Evolutionary conservation across 345 rosid species (phyloP), one percentile per base, ranked within the genome.

Genomic region (Cardamine occulta): DNA sequence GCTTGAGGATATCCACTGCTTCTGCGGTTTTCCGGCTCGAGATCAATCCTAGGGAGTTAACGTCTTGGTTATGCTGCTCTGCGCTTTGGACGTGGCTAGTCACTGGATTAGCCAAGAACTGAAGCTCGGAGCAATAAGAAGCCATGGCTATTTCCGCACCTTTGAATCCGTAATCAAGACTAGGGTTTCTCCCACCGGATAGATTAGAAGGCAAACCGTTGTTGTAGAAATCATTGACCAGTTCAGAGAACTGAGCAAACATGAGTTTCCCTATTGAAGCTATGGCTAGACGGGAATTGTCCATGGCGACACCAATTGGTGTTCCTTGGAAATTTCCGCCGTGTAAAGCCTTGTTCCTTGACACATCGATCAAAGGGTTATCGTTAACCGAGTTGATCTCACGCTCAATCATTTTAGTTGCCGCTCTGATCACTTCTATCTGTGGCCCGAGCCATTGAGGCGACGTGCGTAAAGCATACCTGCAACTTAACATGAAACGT

Each of bases 131-230:
- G 71, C 88, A 88, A 57, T 87, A 87, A 0, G 91, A 68, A 45
- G 92, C 92, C 90, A 88, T 89, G 4, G 95, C 92, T 15, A 89
- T 86, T 62, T 89, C 92, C 29, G 92, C 92, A 4, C 92, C 95
- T 76, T 89, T 87, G 71, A 89, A 87, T 10, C 92, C 92, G 51
- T 89, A 89, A 77, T 89, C 92, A 74, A 89, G 71, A 75, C 95
- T 89, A 8, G 92, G 95, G 65, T 89, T 86, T 66, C 88, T 82
- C 10, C 92, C 86, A 17, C 82, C 92, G 0, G 91, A 79, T 15
- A 89, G 81, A 60, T 89, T 89, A 12, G 95, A 89, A 12, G 92
- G 95, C 60, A 89, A 73, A 7, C 95, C 95, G 21, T 89, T 87
- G 89, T 87, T 89, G 84, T 89, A 87, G 74, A 87, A 86, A 48